Base-by-base conservation (phyloP, 1,284 basidiomycete genomes). In the Ceratobasidium sp. region DNA sequence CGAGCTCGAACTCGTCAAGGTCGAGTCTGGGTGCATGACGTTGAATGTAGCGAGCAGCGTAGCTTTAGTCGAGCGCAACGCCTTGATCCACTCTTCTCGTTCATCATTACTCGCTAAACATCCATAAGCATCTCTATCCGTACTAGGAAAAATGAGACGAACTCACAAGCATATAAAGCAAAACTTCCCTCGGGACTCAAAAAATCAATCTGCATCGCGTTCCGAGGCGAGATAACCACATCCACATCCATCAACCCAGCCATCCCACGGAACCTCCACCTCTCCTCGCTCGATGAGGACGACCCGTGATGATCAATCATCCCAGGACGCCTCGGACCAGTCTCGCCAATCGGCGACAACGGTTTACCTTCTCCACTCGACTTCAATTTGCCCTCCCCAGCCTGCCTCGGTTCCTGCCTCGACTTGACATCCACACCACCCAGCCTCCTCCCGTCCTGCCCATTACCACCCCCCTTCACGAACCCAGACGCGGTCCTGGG, bases 131-230 rank as follows among this genome's bases (percentile, higher is more conserved):
- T 3, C 23, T 20, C 23, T 5, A 28, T 23, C 15, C 4, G 47
- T 51, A 28, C 13, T 13, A 42, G 7, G 11, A 61, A 49, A 78
- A 53, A 23, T n/a, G 17, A 13, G 45, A 26, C 28, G 0, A 60
- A 83, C 89, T 80, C 79, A 93, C 94, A 86, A 6, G 91, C 88
- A 83, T 91, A 91, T 26, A 95, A 82, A 0, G 90, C 90, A 80
- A 96, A 96, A 71, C 92, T 94, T 64, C 90, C 89, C 76, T 90
- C 89, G 0, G 93, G 92, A 81, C 92, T 92, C 73, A 94, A 82
- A 1, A 95, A 84, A 82, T 96, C 93, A 78, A 88, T 58, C 88
- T 86, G 60, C 87, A 83, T 76, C 88, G 88, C 65, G 88, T 85
- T 10, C 84, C 86, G 0, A 1, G 88, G 86, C n/a, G 86, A 87